Conservation (phyloP, 1,284 basidiomycete genomes). For the Tilletiaria anomala region DNA sequence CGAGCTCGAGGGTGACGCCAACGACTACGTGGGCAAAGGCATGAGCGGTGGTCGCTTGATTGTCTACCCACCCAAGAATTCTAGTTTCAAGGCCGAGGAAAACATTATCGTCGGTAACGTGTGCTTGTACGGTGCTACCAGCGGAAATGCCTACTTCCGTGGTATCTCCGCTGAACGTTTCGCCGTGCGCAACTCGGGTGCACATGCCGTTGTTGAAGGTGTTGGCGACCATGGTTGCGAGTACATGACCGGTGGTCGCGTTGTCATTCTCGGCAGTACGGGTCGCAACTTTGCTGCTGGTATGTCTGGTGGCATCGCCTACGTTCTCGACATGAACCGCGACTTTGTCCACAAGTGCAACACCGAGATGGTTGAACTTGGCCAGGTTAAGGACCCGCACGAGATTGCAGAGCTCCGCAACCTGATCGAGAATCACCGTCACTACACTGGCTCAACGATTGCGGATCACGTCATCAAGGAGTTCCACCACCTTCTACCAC, state of each 20-base stretch:
- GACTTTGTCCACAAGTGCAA: constrained; percentile 32
- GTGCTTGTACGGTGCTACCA: constrained; percentile 21
- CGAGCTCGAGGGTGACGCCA: constrained; percentile 32
- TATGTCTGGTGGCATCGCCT: constrained; percentile 32
- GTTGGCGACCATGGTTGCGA: constrained; percentile 29
- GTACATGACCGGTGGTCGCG: constrained; percentile 29
- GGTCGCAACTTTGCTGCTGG: constrained; percentile 30
- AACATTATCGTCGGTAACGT: constrained; percentile 32
- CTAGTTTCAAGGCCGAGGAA: constrained; percentile 34
- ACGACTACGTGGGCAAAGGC: constrained; percentile 32
- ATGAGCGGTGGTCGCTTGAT: constrained; percentile 27
- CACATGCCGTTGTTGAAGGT: constrained; percentile 33
- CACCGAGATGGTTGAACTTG: constrained; percentile 34
- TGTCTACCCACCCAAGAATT: constrained; percentile 33
- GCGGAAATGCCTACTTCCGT: constrained; percentile 29
- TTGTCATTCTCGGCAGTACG: constrained; percentile 25
- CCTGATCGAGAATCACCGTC: constrained; percentile 35
- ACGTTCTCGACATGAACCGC: constrained; percentile 35
- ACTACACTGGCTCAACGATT: constrained; percentile 33
- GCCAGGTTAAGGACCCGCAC: constrained; percentile 27
- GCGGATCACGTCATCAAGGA: constrained; percentile 33
- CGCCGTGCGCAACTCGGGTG: constrained; percentile 36
- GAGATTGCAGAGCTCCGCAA: constrained; percentile 37
- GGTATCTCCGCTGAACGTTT: constrained; percentile 34
- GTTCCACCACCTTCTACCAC: constrained; percentile 33